These are phyloP conservation scores for Phyllostachys edulis DNA, from an alignment of 176 grass and related monocot genomes.

Conservation along the genomic window DNA sequence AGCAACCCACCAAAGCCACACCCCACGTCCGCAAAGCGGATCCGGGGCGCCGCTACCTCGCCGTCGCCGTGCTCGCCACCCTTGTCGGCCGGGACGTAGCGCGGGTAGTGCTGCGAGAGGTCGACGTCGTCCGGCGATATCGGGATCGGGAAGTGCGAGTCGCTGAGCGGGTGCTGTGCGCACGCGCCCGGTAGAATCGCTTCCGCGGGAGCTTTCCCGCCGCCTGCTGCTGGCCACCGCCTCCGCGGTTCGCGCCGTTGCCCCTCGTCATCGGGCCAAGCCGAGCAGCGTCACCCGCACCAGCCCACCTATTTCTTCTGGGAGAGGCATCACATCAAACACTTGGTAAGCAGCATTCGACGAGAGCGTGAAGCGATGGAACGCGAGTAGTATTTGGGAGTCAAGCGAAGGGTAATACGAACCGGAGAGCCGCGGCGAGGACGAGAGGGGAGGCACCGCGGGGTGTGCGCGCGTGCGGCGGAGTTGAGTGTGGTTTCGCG, in stretches of 20 bases:
- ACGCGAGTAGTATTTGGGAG: not conserved
- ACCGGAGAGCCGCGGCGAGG: not conserved
- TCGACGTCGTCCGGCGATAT: conserved; percentile 64
- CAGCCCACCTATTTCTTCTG: not conserved
- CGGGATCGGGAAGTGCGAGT: conserved; percentile 92
- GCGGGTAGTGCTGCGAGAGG: conserved; percentile 66
- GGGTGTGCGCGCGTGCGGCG: not conserved
- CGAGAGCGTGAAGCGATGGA: not conserved
- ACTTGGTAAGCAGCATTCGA: not conserved
- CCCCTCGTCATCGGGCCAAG: conserved; percentile 32
- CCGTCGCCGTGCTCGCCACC: not conserved
- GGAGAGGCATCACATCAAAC: not conserved
- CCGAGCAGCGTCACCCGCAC: not conserved
- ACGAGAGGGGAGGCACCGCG: not conserved
- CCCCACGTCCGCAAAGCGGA: conserved; percentile 76
- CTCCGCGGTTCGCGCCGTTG: not conserved
- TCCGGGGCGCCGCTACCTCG: not conserved
- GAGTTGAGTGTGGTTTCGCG: not conserved
- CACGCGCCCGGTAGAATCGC: conserved; percentile 77
- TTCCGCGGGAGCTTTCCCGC: conserved; percentile 66
- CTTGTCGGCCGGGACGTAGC: conserved; percentile 41
- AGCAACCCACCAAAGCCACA: conserved; percentile 82
- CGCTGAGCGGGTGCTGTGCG: conserved; percentile 89
- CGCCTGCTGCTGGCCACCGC: conserved; percentile 30
- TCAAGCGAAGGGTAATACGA: not conserved